Conservation (phyloP, 345 rosid genomes). For the Cardamine resedifolia region DNA sequence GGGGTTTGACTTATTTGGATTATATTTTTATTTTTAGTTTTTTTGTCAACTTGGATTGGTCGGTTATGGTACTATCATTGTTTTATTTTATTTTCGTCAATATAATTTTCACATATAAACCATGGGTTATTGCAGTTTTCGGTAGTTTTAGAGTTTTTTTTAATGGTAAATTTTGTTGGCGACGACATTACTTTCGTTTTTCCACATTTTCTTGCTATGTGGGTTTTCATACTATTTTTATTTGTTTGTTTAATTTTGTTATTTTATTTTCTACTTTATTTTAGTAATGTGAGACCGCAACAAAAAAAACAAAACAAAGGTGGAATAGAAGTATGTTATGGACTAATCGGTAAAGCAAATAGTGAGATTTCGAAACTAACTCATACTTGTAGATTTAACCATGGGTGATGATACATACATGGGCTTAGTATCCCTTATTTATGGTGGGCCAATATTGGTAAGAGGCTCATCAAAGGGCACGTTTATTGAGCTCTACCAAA, state of each 20-base stretch:
- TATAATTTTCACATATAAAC: background rate
- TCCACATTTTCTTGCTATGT: too few relatives aligned
- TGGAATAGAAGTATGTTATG: background rate
- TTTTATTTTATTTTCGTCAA: background rate
- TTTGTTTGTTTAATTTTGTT: too few relatives aligned
- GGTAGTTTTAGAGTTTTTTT: too few relatives aligned
- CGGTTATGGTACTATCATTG: background rate
- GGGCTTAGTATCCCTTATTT: background rate
- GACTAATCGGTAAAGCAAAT: background rate
- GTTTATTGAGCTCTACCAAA: background rate
- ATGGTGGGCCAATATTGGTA: background rate
- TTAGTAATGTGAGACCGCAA: too few relatives aligned
- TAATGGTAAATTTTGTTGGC: too few relatives aligned
- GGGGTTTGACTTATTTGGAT: slow-evolving; percentile 6
- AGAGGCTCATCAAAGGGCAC: background rate
- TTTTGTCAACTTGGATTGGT: slow-evolving; percentile 19
- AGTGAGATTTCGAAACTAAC: background rate
- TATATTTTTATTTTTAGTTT: background rate
- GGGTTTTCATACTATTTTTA: too few relatives aligned
- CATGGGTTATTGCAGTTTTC: background rate
- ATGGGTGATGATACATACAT: background rate
- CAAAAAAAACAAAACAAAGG: too few relatives aligned
- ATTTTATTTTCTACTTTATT: too few relatives aligned
- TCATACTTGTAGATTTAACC: background rate
- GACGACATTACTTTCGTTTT: too few relatives aligned